These are phyloP conservation scores for Wickerhamomyces bovis DNA, from an alignment of 805 yeast genomes.

Conservation along the genomic window DNA sequence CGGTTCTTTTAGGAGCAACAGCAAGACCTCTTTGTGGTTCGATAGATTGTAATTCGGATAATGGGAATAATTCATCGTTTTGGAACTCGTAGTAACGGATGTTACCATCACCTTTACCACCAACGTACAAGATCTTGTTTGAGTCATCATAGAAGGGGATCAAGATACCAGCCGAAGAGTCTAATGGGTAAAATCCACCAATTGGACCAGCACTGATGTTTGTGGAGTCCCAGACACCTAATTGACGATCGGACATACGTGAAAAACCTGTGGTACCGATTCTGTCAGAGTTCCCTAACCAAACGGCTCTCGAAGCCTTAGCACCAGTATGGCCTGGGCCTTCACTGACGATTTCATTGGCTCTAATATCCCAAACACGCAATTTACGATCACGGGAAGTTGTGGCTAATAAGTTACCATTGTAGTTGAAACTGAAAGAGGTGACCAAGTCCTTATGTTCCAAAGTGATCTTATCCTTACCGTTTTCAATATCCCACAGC, in stretches of 20 bases:
- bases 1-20: slow-evolving; percentile 75
- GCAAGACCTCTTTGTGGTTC: slow-evolving; percentile 98
- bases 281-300: slow-evolving; percentile 87
- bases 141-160: slow-evolving; percentile 87
- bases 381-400: slow-evolving; percentile 86
- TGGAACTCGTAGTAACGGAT: slow-evolving; percentile 89
- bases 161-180: slow-evolving; percentile 87
- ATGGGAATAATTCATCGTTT: slow-evolving; percentile 71
- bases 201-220: slow-evolving; percentile 76
- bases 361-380: slow-evolving; percentile 86
- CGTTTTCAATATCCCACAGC: slow-evolving; percentile 81
- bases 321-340: slow-evolving; percentile 93
- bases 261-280: slow-evolving; percentile 93
- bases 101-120: slow-evolving; percentile 98
- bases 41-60: slow-evolving; percentile 84
- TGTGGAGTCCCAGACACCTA: slow-evolving; percentile 87
- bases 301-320: slow-evolving; percentile 77
- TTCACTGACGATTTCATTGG: slow-evolving; percentile 69
- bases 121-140: slow-evolving; percentile 75
- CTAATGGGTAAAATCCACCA: slow-evolving; percentile 82
- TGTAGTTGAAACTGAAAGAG: slow-evolving; percentile 86
- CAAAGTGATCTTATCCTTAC: slow-evolving; percentile 63
- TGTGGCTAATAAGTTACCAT: slow-evolving; percentile 83
- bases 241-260: slow-evolving; percentile 85
- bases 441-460: slow-evolving; percentile 88